Evolutionary conservation across 805 yeast genomes (phyloP).

Genomic region (Zygotorulaspora danielsina): DNA sequence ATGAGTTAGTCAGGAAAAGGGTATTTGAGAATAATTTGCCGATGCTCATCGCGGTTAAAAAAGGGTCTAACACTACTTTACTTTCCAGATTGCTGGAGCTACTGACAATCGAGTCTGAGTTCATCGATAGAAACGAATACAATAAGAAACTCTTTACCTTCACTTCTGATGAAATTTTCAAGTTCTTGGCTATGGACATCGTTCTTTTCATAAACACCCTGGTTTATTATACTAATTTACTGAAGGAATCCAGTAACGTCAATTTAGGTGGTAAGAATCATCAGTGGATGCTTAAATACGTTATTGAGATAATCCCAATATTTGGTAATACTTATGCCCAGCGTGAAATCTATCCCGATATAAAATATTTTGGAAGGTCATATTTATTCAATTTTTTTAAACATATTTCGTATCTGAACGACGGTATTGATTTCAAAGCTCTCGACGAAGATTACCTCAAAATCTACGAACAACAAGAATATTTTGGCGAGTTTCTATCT

Average conservation of each 20-base stretch:
- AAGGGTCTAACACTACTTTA: constrained; percentile 13
- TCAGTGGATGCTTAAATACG: constrained; percentile 17
- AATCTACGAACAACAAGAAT: constrained; percentile 15
- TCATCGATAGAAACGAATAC: constrained; percentile 18
- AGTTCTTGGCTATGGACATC: constrained; percentile 19
- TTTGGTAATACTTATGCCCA: constrained; percentile 24
- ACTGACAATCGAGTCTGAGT: constrained; percentile 13
- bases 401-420: constrained; percentile 24
- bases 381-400: constrained; percentile 26
- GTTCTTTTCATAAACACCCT: constrained; percentile 25
- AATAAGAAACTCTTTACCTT: constrained; percentile 21
- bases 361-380: constrained; percentile 19
- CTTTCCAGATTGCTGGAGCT: constrained; percentile 27
- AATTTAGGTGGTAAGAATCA: constrained; percentile 3
- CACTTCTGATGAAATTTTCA: constrained; percentile 12
- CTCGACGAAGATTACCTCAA: constrained; percentile 24
- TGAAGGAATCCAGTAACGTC: constrained; percentile 10
- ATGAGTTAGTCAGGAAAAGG: constrained; percentile 24
- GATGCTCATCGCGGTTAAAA: constrained; percentile 17
- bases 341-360: constrained; percentile 18
- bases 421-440: constrained; percentile 12
- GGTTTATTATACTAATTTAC: constrained; percentile 19
- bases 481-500: constrained; percentile 24
- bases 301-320: constrained; percentile 11
- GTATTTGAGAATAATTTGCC: constrained; percentile 22